Conservation (phyloP, 2,329 filamentous ascomycete species). For the Aspergillus pseudoglaucus region DNA sequence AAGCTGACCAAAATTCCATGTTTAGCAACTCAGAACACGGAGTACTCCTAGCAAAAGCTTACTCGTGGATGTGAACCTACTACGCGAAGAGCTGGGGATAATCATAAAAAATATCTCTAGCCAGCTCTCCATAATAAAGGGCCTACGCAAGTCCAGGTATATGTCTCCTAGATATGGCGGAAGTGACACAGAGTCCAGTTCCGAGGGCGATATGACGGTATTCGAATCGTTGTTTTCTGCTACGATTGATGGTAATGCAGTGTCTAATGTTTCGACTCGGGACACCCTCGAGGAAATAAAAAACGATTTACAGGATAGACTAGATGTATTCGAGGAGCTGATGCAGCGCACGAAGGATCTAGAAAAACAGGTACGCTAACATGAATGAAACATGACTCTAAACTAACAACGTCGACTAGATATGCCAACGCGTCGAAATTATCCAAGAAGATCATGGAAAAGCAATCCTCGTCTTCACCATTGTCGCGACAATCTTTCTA, state of each 20-base stretch:
- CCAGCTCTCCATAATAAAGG: neutral
- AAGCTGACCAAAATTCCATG: no score
- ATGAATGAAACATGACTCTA: neutral
- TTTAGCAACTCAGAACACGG: slow-evolving; percentile 4
- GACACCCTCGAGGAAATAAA: neutral
- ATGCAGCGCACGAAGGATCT: neutral
- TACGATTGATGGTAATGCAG: neutral
- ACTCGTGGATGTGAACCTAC: slow-evolving; percentile 1
- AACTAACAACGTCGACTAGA: neutral
- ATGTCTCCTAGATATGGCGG: neutral
- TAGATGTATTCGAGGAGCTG: neutral
- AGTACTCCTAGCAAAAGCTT: slow-evolving; percentile 3
- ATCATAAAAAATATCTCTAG: neutral
- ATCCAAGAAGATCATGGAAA: slow-evolving; percentile 18
- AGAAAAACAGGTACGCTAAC: slow-evolving; percentile 2
- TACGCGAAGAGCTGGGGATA: slow-evolving; percentile 4
- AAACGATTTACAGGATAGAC: neutral
- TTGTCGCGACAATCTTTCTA: slow-evolving; percentile 26
- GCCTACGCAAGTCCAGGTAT: neutral
- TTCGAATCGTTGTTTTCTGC: neutral
- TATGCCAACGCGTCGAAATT: slow-evolving; percentile 9
- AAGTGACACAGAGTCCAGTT: neutral
- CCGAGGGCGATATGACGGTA: neutral
- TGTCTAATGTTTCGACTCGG: neutral
- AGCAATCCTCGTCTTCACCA: slow-evolving; percentile 26